A percentile compares a stretch with the other conserved stretches of the same genome.
These are phyloP conservation scores for Ceratopteris richardii DNA, from an alignment of 75 land plant genomes.

Conservation along the genomic window DNA sequence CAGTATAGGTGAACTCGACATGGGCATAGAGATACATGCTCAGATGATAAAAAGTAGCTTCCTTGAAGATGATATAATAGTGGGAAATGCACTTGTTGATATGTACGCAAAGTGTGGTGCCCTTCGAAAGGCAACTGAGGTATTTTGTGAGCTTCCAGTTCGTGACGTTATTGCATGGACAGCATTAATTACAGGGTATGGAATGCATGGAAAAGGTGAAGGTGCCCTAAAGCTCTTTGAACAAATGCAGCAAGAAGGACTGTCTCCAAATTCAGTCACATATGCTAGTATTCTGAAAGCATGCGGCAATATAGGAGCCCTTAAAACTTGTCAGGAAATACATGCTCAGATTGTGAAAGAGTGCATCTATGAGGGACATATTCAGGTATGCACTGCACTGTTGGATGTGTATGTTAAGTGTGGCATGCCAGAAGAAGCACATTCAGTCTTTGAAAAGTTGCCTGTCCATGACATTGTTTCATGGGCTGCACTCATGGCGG, in stretches of 20 bases:
- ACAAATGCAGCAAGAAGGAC: slow-evolving; percentile 29
- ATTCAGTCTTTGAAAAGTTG: slow-evolving; percentile 4
- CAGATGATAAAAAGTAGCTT: slow-evolving; percentile 36
- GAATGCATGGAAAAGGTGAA: slow-evolving; percentile 14
- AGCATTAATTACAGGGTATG: slow-evolving; percentile 34
- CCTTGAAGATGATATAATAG: slow-evolving; percentile 26
- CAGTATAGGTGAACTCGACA: slow-evolving; percentile 29
- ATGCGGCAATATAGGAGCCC: slow-evolving; percentile 32
- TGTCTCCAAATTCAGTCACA: slow-evolving; percentile 33
- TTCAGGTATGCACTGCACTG: slow-evolving; percentile 17
- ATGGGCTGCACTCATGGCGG: slow-evolving; percentile 41
- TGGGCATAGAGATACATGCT: slow-evolving; percentile 40
- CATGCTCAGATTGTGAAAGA: slow-evolving; percentile 27
- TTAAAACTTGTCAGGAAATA: slow-evolving; percentile 12
- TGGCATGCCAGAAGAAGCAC: slow-evolving; percentile 21
- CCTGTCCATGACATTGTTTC: slow-evolving; percentile 14
- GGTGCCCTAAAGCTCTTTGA: slow-evolving; percentile 23
- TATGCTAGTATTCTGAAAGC: slow-evolving; percentile 29
- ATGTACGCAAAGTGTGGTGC: slow-evolving; percentile 44
- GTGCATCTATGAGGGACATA: slow-evolving; percentile 14
- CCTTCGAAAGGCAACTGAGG: slow-evolving; percentile 10
- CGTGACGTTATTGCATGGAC: slow-evolving; percentile 45
- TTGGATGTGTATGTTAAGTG: slow-evolving; percentile 55
- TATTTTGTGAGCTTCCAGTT: slow-evolving; percentile 17
- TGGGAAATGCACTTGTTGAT: slow-evolving; percentile 41